Percentiles rank a stretch among this genome's conserved stretches.
Evolutionary conservation across 176 grass and related monocot genomes (phyloP).

Genomic region (Cenchrus fungigraminus): DNA sequence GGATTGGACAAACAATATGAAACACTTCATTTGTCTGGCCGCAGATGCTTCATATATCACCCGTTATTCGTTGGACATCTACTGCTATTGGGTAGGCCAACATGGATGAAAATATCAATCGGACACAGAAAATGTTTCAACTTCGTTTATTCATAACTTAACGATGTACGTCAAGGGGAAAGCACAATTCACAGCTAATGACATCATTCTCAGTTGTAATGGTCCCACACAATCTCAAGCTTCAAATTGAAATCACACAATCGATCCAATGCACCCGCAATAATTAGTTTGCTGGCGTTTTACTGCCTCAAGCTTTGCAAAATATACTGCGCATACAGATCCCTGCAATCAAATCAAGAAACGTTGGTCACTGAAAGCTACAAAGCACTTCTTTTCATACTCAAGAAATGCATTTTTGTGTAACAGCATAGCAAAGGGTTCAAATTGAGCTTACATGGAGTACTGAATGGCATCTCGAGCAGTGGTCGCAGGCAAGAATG

Average conservation of each 20-base stretch:
- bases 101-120: no score
- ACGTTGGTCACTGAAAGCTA: not conserved
- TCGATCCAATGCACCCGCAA: not conserved
- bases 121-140: not conserved
- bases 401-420: not conserved
- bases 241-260: not conserved
- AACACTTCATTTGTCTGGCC: no score
- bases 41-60: no score
- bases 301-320: conserved; percentile 69
- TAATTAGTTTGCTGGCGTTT: not conserved
- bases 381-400: not conserved
- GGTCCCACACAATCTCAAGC: not conserved
- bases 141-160: conserved; percentile 22
- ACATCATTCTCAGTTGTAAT: conserved; percentile 1
- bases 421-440: not conserved
- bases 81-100: not conserved
- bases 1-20: no score
- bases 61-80: no score
- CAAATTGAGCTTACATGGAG: conserved; percentile 54
- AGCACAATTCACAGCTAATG: not conserved
- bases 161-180: not conserved
- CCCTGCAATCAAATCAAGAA: conserved; percentile 35
- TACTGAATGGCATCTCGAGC: conserved; percentile 74
- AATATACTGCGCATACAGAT: conserved; percentile 65
- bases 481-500: conserved; percentile 55